Evolutionary conservation across 1,284 basidiomycete genomes (phyloP), one percentile per base, ranked within the genome.

Genomic region (Sphaerobolus stellatus): DNA sequence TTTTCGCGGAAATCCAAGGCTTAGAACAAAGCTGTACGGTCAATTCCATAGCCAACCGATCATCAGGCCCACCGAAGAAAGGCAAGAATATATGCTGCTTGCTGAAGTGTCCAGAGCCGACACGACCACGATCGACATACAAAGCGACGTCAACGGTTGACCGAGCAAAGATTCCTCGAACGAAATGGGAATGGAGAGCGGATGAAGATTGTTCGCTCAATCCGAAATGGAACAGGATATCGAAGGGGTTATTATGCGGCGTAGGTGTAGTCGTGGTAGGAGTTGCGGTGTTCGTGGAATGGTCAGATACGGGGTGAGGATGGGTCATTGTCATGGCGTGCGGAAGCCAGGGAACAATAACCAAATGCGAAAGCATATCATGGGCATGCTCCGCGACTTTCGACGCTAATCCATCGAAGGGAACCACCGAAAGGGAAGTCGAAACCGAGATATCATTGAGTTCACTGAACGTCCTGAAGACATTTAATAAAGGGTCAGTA

Each of bases 51-150:
- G 80, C 79, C 13, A 78, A 71, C 9, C 82, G 73, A 61, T 83
- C 81, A 59, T 84, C 82, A 1, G 79, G 73, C 0, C 82, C 82
- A 30, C 81, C 81, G 62, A 80, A 77, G 70, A 84, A 83, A 7
- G 76, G 76, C 31, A 82, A 61, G 62, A 80, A 72, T 56, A 83
- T 66, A 58, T 80, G 78, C 58, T 76, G 72, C 22, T 53, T 52
- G 8, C 55, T 27, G 20, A n/a, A 48, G 18, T 48, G 54, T 4
- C 30, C 45, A 58, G 20, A 62, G 62, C 14, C 56, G 48, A 36
- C n/a, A 11, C 24, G 31, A 27, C 47, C 25, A 22, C 75, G 71
- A 58, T 83, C 80, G 36, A 83, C 70, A 60, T 81, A 77, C 18
- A 83, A 63, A 2, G 75, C 80, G 25, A 82, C 67, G 54, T 77